These are phyloP conservation scores for Fusarium subtropicale DNA, from an alignment of 2,329 filamentous ascomycete genomes.

Conservation along the genomic window DNA sequence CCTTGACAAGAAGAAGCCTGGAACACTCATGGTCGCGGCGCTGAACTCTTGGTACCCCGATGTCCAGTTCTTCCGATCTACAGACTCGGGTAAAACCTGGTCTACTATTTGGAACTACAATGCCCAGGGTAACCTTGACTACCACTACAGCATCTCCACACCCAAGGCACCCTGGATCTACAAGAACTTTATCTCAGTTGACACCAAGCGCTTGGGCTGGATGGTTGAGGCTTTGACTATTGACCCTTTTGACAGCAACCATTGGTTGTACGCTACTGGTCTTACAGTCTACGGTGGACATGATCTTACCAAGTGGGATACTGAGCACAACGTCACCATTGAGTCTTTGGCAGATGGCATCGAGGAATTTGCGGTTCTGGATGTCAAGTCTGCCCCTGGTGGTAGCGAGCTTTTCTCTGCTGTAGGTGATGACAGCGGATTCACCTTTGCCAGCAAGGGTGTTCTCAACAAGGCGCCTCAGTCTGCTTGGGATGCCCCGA, in stretches of 20 bases:
- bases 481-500: conserved; percentile 60
- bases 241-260: conserved; percentile 68
- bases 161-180: conserved; percentile 66
- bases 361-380: conserved; percentile 64
- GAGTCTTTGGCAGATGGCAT: conserved; percentile 65
- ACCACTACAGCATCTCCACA: conserved; percentile 60
- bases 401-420: conserved; percentile 64
- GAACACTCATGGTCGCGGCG: conserved; percentile 67
- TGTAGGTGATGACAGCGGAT: conserved; percentile 65
- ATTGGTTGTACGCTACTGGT: conserved; percentile 72
- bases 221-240: conserved; percentile 71
- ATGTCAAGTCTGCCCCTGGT: conserved; percentile 60
- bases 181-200: conserved; percentile 59
- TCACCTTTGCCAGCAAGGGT: conserved; percentile 56
- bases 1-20: conserved; percentile 64
- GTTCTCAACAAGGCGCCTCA: conserved; percentile 57
- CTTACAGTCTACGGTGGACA: conserved; percentile 65
- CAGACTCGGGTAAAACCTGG: conserved; percentile 66
- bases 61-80: conserved; percentile 66
- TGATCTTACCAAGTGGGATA: conserved; percentile 67
- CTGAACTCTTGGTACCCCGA: conserved; percentile 72
- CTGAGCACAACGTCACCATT: conserved; percentile 60
- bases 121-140: conserved; percentile 57
- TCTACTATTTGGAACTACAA: conserved; percentile 65
- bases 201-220: conserved; percentile 67